Evolutionary conservation across 805 yeast species (phyloP), one percentile per base, ranked within the genome.

Genomic region (Starmerella vitae): DNA sequence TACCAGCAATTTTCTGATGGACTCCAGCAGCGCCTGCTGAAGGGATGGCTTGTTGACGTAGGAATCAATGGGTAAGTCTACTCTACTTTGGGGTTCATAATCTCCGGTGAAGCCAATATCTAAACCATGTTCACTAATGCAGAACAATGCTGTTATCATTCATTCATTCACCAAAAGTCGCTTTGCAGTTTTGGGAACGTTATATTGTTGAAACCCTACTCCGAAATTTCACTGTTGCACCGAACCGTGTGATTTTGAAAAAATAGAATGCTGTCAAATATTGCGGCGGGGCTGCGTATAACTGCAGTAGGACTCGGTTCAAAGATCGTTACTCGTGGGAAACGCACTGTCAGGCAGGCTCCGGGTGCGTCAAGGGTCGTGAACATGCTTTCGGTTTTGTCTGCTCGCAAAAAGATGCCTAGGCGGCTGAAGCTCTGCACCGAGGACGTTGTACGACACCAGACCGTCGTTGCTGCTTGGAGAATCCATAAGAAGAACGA

Each of bases 361-460:
- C 65, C 78, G 20, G 66, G 66, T 36, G 64, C 68, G 34, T 66
- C 70, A 57, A 63, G 72, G 40, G 60, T 65, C 26, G 56, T 68
- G 42, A 64, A 65, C 36, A 78, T 76, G 62, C 68, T 88, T 46
- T 78, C 93, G 30, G 94, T 88, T 18, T 59, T 86, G 50, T 74
- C 91, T 10, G 95, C 93, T 6, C 71, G 79, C 42, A 76, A 85
- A 64, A 88, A 85, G 60, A 86, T 78, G 60, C 98, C 98, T 33
- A 73, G 76, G 50, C 64, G 83, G 51, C 60, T 91, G 46, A 82
- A 77, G 52, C 64, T 85, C 25, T 70, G 77, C 49, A 65, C 70
- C 20, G 96, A 86, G 58, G 97, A 91, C 56, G 66, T 77, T 41
- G 68, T 88, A 46, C 81, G 91, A 54, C 97, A 88, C 57, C 72